Evolutionary conservation across 305 asterid species (phyloP), one percentile per base, ranked within the genome.

Genomic region (Euphrasia arctica): DNA sequence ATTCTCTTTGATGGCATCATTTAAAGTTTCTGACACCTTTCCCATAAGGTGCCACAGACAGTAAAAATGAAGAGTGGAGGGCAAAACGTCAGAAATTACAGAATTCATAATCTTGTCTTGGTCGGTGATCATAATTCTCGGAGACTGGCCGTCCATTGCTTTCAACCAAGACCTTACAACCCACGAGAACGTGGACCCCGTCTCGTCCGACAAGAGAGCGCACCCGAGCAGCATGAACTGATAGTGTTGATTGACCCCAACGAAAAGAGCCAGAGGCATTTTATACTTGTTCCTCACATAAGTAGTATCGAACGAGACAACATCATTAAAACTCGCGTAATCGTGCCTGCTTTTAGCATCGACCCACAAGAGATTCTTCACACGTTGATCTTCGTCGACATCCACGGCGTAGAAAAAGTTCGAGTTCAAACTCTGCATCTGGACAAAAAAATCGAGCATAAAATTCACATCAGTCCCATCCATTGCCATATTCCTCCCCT

Each of bases 111-210:
- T 65, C 50, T 52, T 71, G 15, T 68, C 62, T 32, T 70, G 68
- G 63, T 75, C 79, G 13, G 79, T 75, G 47, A 78, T 78, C 61
- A 81, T 68, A 48, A 71, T 79, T 66, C 60, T 71, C 25, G 83
- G 81, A 71, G 60, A 60, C 45, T 22, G 51, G 15, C 73, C 77
- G 60, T 70, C 41, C 45, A 81, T 77, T 54, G 84, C 77, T 76
- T 79, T 78, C 67, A 81, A 80, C 87, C 87, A 78, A 15, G 82
- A 71, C 69, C 69, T 72, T 79, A 81, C 70, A 68, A 81, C 70
- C 84, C 87, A 81, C 28, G 62, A 39, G 63, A 66, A 74, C 61
- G 77, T 64, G 22, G 79, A 72, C 43, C 36, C 58, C 0, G 75
- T 66, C 47, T 75, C 82, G 52, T 76, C 80, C 60, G 82, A 78